These are phyloP conservation scores for Colletotrichum sp. DNA, from an alignment of 2,329 filamentous ascomycete genomes.

Conservation along the genomic window DNA sequence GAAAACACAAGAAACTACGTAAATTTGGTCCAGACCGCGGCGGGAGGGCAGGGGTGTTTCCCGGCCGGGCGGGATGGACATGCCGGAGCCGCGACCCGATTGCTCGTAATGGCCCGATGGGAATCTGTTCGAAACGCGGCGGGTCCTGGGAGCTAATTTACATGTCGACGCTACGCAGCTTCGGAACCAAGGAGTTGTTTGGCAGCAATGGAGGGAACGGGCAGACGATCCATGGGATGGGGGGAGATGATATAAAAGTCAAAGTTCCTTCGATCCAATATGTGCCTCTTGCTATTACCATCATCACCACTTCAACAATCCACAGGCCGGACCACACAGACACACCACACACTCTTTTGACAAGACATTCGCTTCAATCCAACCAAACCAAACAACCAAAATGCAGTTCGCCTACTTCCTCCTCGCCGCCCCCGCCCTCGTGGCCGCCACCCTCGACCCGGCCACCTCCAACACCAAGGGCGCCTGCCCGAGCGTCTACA, in stretches of 20 bases:
- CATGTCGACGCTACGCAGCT: background rate
- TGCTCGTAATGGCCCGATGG: background rate
- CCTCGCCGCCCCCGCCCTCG: conserved; percentile 8
- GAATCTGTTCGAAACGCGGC: conserved; percentile 15
- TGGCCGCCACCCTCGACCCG: conserved; percentile 14
- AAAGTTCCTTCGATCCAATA: background rate
- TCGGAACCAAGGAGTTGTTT: background rate
- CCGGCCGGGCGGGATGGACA: background rate
- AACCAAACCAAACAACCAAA: background rate
- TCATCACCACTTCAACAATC: background rate
- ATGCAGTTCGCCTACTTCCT: conserved; percentile 9
- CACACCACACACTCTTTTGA: background rate
- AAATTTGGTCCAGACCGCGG: background rate
- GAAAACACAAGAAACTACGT: background rate
- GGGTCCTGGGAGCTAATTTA: conserved; percentile 4
- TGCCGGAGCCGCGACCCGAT: background rate
- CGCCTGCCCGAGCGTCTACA: conserved; percentile 10
- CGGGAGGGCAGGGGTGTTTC: background rate
- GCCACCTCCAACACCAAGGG: conserved; percentile 20
- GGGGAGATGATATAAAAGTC: background rate
- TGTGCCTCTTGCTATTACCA: background rate
- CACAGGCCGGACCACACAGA: background rate
- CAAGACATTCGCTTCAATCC: background rate
- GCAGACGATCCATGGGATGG: background rate
- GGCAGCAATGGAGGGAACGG: too few relatives aligned